Conservation (phyloP, 2,329 filamentous ascomycete genomes). For the Aureobasidium lini region DNA sequence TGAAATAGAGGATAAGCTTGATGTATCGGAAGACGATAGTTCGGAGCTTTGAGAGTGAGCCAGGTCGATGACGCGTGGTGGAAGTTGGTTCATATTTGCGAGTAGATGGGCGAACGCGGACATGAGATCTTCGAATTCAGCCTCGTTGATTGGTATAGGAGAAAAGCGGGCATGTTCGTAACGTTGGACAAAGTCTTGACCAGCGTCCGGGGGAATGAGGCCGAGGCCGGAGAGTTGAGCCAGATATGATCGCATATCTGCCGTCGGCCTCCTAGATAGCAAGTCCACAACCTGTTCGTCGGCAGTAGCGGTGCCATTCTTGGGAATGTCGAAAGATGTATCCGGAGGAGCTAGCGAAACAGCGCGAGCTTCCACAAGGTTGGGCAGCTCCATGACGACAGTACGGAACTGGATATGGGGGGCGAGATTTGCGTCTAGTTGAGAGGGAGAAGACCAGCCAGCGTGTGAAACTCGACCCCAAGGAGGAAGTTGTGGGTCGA, state of each 20-base stretch:
- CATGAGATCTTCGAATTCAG: slow-evolving; percentile 73
- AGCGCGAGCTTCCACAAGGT: slow-evolving; percentile 86
- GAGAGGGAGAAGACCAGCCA: slow-evolving; percentile 77
- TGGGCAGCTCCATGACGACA: slow-evolving; percentile 76
- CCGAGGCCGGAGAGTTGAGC: slow-evolving; percentile 60
- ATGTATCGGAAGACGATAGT: background rate
- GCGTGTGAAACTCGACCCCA: slow-evolving; percentile 84
- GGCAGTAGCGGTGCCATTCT: slow-evolving; percentile 38
- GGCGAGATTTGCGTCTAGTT: slow-evolving; percentile 52
- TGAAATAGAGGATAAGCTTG: slow-evolving; percentile 4
- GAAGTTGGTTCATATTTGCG: slow-evolving; percentile 53
- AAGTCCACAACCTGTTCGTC: slow-evolving; percentile 62
- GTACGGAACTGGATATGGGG: slow-evolving; percentile 75
- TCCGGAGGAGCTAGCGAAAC: slow-evolving; percentile 69
- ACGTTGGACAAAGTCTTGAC: slow-evolving; percentile 56
- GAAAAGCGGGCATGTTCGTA: slow-evolving; percentile 89
- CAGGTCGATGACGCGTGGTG: background rate
- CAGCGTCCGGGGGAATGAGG: slow-evolving; percentile 49
- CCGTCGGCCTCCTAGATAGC: slow-evolving; percentile 61
- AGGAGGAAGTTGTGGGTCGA: slow-evolving; percentile 36
- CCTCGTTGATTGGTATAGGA: slow-evolving; percentile 57
- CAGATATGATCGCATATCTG: slow-evolving; percentile 75
- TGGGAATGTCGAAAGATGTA: slow-evolving; percentile 35
- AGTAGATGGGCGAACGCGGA: slow-evolving; percentile 74
- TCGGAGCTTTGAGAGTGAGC: background rate